Conservation (phyloP, 805 yeast genomes). For the Monosporozyma unispora region DNA sequence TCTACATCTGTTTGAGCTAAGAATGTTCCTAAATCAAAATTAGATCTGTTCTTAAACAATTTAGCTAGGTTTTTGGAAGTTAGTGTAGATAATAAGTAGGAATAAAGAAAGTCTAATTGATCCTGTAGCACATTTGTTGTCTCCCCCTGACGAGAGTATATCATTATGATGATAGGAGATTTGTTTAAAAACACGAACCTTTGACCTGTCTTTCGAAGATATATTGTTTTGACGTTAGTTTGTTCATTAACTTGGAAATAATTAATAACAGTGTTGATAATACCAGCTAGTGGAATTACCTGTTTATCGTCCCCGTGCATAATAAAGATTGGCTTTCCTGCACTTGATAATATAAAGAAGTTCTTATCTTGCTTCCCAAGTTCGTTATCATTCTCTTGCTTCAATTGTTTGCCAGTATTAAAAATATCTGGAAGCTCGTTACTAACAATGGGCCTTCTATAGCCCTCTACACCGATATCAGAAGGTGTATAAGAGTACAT, state of each 20-base stretch:
- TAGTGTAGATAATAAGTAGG: constrained; percentile 70
- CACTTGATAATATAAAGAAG: constrained; percentile 67
- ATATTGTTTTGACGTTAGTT: constrained; percentile 38
- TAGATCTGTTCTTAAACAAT: constrained; percentile 61
- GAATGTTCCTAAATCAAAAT: constrained; percentile 71
- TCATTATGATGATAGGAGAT: constrained; percentile 65
- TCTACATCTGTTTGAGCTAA: constrained; percentile 67
- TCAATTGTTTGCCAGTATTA: neutral
- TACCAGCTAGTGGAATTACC: constrained; percentile 63
- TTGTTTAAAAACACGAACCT: constrained; percentile 50
- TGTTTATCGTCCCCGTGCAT: constrained; percentile 60
- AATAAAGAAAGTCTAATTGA: constrained; percentile 66
- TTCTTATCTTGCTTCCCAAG: constrained; percentile 40
- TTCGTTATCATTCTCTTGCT: neutral
- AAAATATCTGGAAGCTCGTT: constrained; percentile 26
- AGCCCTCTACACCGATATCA: neutral
- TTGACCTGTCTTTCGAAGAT: constrained; percentile 7
- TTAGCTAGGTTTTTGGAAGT: constrained; percentile 70
- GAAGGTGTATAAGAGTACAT: constrained; percentile 15
- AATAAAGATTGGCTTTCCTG: constrained; percentile 85
- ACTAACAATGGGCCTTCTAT: constrained; percentile 18
- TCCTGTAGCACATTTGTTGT: constrained; percentile 41
- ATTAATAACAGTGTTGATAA: constrained; percentile 69
- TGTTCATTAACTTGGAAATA: constrained; percentile 44
- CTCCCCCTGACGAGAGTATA: constrained; percentile 52